Base-by-base conservation (phyloP, 2,329 filamentous ascomycete genomes). In the Aureobasidium sp. region DNA sequence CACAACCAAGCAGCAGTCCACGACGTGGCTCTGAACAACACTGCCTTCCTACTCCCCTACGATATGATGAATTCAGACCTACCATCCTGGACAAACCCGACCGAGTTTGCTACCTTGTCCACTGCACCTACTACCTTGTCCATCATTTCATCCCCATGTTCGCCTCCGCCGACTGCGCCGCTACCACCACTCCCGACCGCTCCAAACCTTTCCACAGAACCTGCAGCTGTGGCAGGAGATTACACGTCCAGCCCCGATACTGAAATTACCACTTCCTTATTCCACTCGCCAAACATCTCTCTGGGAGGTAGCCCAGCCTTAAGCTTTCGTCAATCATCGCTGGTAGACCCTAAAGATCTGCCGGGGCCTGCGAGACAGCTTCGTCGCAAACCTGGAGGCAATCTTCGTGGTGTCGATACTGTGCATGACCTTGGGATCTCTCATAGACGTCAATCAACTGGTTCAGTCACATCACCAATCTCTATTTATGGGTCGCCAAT, bases 311-410 rank as follows among this genome's bases (percentile, higher is more conserved):
- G 45, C 24, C 45, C 44, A 22, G 27, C 24, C 9, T 12, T 40
- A 22, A 50, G 57, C 24, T 60, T 60, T 35, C 57, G 57, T 11
- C 33, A 50, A n/a, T 60, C 57, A 8, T 60, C 57, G n/a, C 33
- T n/a, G 5, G 45, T 50, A 24, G 24, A 60, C 24, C 57, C 57
- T 42, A n/a, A 15, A 8, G 45, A 60, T 50, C 27, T 49, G 33
- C 57, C 44, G 12, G 57, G 33, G 33, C 57, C 45, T 60, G 45
- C 44, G 12, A 73, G 72, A 15, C 76, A 76, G 65, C 72, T 81
- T 24, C 76, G 79, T 31, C 72, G 79, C 56, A 72, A 77, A 40
- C 79, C 79, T 48, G 79, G 78, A 50, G 79, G 78, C 17, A 75
- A 81, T 68, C 71, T 81, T 39, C 74, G 77, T 58, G 76, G 75